Evolutionary conservation across 495 filamentous ascomycete genomes (phyloP).

Genomic region (Jackrogersella minutella): DNA sequence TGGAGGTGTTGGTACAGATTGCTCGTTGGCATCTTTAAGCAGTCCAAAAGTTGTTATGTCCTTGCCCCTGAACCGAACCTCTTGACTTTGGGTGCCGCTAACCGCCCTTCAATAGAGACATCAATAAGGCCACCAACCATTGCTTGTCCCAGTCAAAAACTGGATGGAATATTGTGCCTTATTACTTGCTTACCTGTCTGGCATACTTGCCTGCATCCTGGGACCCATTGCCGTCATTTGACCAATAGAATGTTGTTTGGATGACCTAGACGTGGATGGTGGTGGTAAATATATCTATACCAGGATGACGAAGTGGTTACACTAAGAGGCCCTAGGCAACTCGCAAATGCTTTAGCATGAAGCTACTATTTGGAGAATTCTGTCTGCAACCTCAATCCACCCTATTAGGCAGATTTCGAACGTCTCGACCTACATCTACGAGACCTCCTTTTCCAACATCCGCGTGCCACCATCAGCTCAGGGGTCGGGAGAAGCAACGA

Average conservation of each 20-base stretch:
- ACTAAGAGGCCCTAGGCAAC: constrained; percentile 17
- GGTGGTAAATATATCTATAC: constrained; percentile 11
- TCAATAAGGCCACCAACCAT: constrained; percentile 15
- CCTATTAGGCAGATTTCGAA: constrained; percentile 6
- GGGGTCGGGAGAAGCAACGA: not conserved
- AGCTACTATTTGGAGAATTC: not conserved
- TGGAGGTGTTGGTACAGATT: not conserved
- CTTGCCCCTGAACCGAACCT: constrained; percentile 9
- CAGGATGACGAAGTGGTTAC: constrained; percentile 10
- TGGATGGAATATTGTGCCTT: not conserved
- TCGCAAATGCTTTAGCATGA: constrained; percentile 8
- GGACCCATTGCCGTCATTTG: not conserved
- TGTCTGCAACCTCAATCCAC: constrained; percentile 2
- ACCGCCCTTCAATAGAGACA: not conserved
- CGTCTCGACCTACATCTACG: not conserved
- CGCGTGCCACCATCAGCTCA: not conserved
- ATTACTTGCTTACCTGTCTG: constrained; percentile 1
- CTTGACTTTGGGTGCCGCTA: not conserved
- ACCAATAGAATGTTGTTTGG: constrained; percentile 17
- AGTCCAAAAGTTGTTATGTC: not conserved
- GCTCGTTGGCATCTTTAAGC: not conserved
- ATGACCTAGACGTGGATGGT: constrained; percentile 3
- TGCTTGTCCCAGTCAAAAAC: not conserved
- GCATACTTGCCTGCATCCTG: not conserved
- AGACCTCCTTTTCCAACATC: not conserved